A percentile compares a stretch with the other conserved stretches of the same genome.
phyloP scores from a whole-genome alignment of 1,139 yeast species.

The Zygoascus meyerae region DNA sequence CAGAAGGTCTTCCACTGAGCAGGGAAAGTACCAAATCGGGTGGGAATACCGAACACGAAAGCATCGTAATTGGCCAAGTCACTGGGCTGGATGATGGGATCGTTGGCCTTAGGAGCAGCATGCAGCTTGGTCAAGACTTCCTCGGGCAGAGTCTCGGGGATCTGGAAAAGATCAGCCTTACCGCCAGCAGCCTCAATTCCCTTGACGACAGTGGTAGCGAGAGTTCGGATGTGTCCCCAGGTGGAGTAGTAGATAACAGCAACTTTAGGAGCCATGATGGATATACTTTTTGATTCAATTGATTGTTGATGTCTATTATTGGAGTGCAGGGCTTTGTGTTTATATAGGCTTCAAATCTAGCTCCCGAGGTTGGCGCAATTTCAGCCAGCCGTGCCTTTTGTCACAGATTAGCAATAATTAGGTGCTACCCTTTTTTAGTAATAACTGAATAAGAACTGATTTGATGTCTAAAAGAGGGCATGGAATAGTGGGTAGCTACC shows the following conservation, averaged over 20 bases:
- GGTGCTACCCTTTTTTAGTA: not conserved
- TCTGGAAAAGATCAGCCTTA: slow-evolving; percentile 58
- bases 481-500: too few species aligned
- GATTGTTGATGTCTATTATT: not conserved
- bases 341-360: not conserved
- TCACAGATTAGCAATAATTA: not conserved
- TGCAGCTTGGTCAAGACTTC: slow-evolving; percentile 57
- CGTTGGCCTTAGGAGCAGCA: slow-evolving; percentile 63
- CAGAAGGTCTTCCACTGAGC: slow-evolving; percentile 79
- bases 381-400: not conserved
- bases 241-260: slow-evolving; percentile 75
- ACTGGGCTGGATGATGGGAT: slow-evolving; percentile 63
- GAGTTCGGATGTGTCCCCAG: slow-evolving; percentile 68
- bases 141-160: slow-evolving; percentile 68
- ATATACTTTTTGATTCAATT: not conserved
- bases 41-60: slow-evolving; percentile 74
- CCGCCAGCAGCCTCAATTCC: slow-evolving; percentile 77
- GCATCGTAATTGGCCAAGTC: slow-evolving; percentile 63
- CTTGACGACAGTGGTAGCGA: slow-evolving; percentile 63
- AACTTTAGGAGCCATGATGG: slow-evolving; percentile 36
- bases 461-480: too few species aligned
- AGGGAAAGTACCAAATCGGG: slow-evolving; percentile 77
- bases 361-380: too few species aligned
- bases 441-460: not conserved
- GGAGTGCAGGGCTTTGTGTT: not conserved